Evolutionary conservation across 2,329 filamentous ascomycete genomes (phyloP).

Genomic region (Stemphylium vesicarium): DNA sequence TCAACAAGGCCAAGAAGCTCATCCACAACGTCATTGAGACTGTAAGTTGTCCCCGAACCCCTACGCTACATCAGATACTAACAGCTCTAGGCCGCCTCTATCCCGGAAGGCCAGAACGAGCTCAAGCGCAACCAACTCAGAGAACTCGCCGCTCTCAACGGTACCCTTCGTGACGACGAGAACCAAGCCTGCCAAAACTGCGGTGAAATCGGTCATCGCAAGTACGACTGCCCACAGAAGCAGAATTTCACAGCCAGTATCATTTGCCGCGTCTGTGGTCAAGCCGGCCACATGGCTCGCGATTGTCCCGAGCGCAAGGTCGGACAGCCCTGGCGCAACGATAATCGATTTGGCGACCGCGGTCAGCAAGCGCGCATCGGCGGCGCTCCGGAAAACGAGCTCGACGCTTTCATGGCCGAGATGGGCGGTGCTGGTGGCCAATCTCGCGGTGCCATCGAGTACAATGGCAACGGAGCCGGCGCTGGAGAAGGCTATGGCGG

Average conservation of each 20-base stretch:
- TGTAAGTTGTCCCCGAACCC: conserved; percentile 63
- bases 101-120: conserved; percentile 98
- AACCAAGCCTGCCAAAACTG: conserved; percentile 99
- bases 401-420: conserved; percentile 99
- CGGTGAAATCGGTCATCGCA: conserved; percentile 97
- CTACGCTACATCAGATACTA: conserved; percentile 27
- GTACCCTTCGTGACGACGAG: conserved; percentile 97
- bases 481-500: conserved; percentile 58
- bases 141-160: conserved; percentile 96
- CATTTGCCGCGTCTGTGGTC: conserved; percentile 97
- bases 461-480: conserved; percentile 29
- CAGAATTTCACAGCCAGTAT: conserved; percentile 99
- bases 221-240: conserved; percentile 97
- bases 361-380: conserved; percentile 68
- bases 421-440: conserved; percentile 73
- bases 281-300: conserved; percentile 96
- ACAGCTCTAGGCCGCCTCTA: conserved; percentile 82
- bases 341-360: conserved; percentile 60
- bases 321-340: conserved; percentile 90
- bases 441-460: conserved; percentile 76
- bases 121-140: conserved; percentile 98
- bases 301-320: conserved; percentile 95
- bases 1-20: conserved; percentile 97
- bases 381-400: conserved; percentile 85
- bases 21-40: conserved; percentile 99